phyloP scores from a whole-genome alignment of 1,139 yeast genomes.

The Candida buenavistaensis region DNA sequence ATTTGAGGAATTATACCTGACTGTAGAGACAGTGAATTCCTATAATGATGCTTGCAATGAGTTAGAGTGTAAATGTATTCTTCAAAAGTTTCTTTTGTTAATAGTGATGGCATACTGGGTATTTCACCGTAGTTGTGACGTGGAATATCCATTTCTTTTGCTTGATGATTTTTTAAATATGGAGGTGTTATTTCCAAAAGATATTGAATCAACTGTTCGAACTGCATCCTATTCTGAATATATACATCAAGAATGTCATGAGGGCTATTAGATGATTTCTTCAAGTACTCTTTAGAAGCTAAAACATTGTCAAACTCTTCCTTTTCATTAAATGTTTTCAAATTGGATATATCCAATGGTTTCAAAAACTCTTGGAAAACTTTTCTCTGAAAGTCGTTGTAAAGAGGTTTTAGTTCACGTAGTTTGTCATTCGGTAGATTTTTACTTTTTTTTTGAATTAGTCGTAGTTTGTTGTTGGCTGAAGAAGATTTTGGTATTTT shows the following conservation, averaged over 20 bases:
- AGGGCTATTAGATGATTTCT: constrained; percentile 17
- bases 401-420: constrained; percentile 14
- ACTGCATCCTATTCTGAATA: constrained; percentile 28
- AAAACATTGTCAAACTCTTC: constrained; percentile 22
- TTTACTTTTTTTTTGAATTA: constrained; percentile 8
- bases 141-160: constrained; percentile 19
- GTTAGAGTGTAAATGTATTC: constrained; percentile 40
- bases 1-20: constrained; percentile 42
- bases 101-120: constrained; percentile 33
- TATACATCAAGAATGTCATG: constrained; percentile 24
- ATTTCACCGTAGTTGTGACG: constrained; percentile 30
- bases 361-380: constrained; percentile 35
- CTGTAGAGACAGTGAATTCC: constrained; percentile 36
- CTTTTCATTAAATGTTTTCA: constrained; percentile 29
- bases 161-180: constrained; percentile 21
- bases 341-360: constrained; percentile 36
- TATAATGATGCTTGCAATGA: constrained; percentile 33
- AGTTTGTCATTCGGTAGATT: constrained; percentile 14
- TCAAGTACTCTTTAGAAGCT: constrained; percentile 30
- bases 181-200: constrained; percentile 36
- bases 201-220: constrained; percentile 33
- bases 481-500: not conserved
- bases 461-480: not conserved
- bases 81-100: constrained; percentile 32
- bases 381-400: constrained; percentile 22